Conservation (phyloP, 176 grass and related monocot genomes). For the Alloteropsis semialata region DNA sequence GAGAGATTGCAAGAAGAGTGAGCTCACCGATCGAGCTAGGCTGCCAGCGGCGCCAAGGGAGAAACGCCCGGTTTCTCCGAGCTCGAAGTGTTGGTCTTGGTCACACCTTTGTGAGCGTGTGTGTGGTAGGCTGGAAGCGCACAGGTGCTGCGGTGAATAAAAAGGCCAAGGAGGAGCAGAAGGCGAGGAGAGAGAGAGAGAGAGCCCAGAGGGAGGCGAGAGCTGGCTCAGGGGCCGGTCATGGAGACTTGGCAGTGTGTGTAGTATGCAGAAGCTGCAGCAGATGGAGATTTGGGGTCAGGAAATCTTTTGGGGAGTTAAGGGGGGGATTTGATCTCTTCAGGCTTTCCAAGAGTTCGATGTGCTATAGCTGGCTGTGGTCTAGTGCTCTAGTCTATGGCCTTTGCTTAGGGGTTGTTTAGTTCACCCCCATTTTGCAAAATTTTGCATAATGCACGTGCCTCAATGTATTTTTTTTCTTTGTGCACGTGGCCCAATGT, state of each 20-base stretch:
- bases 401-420: too few relatives aligned
- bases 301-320: slow-evolving; percentile 45
- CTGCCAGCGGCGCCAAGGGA: not conserved
- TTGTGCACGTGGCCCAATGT: too few relatives aligned
- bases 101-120: not conserved
- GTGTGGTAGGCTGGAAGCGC: not conserved
- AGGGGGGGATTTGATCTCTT: slow-evolving; percentile 24
- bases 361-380: slow-evolving; percentile 22
- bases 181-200: not conserved
- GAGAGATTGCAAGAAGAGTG: not conserved
- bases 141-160: not conserved
- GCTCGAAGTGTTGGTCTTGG: not conserved
- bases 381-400: not conserved
- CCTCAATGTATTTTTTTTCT: too few relatives aligned
- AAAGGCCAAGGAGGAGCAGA: not conserved
- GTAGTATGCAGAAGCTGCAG: slow-evolving; percentile 31
- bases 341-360: slow-evolving; percentile 28
- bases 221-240: slow-evolving; percentile 16
- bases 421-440: too few relatives aligned
- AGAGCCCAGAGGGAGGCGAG: not conserved
- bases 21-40: not conserved
- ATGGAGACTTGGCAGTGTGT: slow-evolving; percentile 14
- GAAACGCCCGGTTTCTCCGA: not conserved
- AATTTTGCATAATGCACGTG: too few relatives aligned
- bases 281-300: slow-evolving; percentile 53